Evolutionary conservation across 768 basidiomycete species (phyloP), one percentile per base, ranked within the genome.

Genomic region (Russula sp.): DNA sequence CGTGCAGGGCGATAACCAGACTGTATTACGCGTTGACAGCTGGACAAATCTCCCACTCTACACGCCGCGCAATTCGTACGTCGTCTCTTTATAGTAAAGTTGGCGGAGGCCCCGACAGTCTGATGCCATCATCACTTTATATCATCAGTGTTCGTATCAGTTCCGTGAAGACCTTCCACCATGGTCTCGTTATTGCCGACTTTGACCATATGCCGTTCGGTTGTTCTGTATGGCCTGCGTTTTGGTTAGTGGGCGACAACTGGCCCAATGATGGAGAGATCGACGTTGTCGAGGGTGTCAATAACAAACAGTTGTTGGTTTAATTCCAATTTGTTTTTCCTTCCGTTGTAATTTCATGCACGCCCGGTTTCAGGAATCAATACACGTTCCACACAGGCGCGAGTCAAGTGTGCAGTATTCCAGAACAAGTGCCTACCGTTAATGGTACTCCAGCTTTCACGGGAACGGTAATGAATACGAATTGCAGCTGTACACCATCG

Each of bases 261-360:
- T 55, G 54, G 54, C 54, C 54, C 1, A 3, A 55, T 18, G 6
- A 9, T 1, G 54, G 54, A 24, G 54, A 78, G 64, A 77, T 79
- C 32, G 77, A 78, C 69, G 74, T 79, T 61, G 61, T 78, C 6
- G 67, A 67, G 36, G 59, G 63, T 38, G 50, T 44, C 32, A 32
- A 59, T 42, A 22, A 3, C 3, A 22, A 57, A 3, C 0, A 30
- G 2, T 24, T 7, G 36, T 55, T 18, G 16, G 54, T n/a, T 55
- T 18, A 1, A 10, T 22, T 38, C 8, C 5, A 4, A 4, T 4
- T 4, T 30, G 28, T 9, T 38, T 26, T 2, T 11, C 34, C 36
- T 13, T 24, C 3, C 14, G 10, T 44, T 26, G 10, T 40, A 18
- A 18, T 30, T 32, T 62, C 24, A 40, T 16, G 13, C 1, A n/a